phyloP scores from a whole-genome alignment of 1,284 basidiomycete genomes.

The Cutaneotrichosporon curvatum region DNA sequence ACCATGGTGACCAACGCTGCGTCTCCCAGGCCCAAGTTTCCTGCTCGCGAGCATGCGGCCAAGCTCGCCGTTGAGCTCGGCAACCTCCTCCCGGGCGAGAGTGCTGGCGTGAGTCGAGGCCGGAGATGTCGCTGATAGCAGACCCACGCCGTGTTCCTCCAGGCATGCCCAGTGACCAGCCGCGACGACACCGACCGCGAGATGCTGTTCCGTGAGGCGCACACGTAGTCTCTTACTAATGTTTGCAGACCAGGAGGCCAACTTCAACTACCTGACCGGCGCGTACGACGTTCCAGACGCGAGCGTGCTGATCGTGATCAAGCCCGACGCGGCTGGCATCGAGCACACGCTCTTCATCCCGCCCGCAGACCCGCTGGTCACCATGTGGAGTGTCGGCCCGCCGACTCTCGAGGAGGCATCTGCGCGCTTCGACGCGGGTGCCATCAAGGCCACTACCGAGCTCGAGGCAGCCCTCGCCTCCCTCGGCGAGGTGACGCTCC shows the following conservation, averaged over 20 bases:
- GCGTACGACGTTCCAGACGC: slow-evolving; percentile 60
- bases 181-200: slow-evolving; percentile 86
- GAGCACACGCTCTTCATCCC: slow-evolving; percentile 65
- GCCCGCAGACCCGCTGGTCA: slow-evolving; percentile 59
- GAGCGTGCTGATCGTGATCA: slow-evolving; percentile 58
- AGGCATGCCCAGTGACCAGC: slow-evolving; percentile 52
- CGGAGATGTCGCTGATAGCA: slow-evolving; percentile 4
- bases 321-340: slow-evolving; percentile 40
- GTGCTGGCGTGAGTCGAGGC: slow-evolving; percentile 24
- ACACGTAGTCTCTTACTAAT: slow-evolving; percentile 22
- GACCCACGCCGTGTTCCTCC: slow-evolving; percentile 43
- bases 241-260: slow-evolving; percentile 58
- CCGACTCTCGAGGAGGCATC: slow-evolving; percentile 59
- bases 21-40: slow-evolving; percentile 20
- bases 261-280: slow-evolving; percentile 80
- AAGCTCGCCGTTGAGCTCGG: slow-evolving; percentile 35
- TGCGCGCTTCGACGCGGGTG: slow-evolving; percentile 55
- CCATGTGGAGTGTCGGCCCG: slow-evolving; percentile 82
- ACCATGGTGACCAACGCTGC: not conserved
- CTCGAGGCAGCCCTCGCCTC: slow-evolving; percentile 40
- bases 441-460: slow-evolving; percentile 51
- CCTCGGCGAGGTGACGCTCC: slow-evolving; percentile 17
- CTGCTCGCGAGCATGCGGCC: slow-evolving; percentile 37
- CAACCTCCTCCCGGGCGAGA: slow-evolving; percentile 24
- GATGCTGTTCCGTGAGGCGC: slow-evolving; percentile 56